These are phyloP conservation scores for Eutrema japonicum DNA, from an alignment of 345 rosid species.

Conservation along the genomic window DNA sequence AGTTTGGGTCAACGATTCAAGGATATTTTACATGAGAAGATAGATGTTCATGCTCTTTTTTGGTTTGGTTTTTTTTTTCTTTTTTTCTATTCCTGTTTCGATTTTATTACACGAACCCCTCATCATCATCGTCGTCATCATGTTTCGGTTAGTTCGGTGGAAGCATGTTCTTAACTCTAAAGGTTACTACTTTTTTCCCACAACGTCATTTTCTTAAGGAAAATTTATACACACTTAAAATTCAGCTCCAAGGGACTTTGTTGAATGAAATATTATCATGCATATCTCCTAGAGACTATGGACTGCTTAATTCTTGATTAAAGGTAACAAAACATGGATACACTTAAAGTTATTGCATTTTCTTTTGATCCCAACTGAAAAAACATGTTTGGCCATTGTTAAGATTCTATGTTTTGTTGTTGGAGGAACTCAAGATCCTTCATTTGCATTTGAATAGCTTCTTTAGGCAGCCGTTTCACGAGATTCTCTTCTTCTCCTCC, in stretches of 20 bases:
- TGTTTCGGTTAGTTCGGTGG: conserved; percentile 22
- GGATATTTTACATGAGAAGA: neutral
- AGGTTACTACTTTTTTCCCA: neutral
- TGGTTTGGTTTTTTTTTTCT: neutral
- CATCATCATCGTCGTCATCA: conserved; percentile 1
- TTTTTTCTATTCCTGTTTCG: neutral
- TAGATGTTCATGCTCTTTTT: neutral
- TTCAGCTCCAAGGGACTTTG: neutral
- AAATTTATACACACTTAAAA: neutral
- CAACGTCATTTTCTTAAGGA: neutral
- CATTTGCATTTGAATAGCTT: conserved; percentile 84
- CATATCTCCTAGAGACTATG: neutral
- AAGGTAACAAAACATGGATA: conserved; percentile 6
- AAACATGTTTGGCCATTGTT: conserved; percentile 26
- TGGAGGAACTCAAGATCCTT: conserved; percentile 90
- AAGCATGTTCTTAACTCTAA: conserved; percentile 8
- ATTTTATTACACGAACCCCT: conserved; percentile 28
- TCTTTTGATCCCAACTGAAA: neutral
- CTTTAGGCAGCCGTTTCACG: conserved; percentile 63
- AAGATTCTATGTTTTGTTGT: conserved; percentile 65
- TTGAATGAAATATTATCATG: neutral
- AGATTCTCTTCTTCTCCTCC: conserved; percentile 50
- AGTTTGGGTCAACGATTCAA: conserved; percentile 27
- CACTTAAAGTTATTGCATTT: neutral
- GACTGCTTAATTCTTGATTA: neutral